phyloP scores from a whole-genome alignment of 2,329 filamentous ascomycete genomes.

The Paecilomyces variotii region DNA sequence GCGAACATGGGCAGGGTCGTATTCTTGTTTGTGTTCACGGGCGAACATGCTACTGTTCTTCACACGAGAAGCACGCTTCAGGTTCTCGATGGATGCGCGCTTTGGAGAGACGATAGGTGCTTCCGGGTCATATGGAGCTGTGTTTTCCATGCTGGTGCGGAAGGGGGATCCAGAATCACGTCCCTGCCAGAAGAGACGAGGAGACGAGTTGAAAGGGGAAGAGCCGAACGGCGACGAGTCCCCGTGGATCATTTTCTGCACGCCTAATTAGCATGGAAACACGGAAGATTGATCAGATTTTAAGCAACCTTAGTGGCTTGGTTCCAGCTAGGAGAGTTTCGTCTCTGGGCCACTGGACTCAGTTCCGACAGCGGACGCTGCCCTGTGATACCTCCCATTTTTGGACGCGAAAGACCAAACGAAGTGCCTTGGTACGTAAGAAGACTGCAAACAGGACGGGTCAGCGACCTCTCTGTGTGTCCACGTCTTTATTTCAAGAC shows the following conservation, averaged over 20 bases:
- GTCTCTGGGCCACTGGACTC: slow-evolving; percentile 71
- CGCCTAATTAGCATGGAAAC: slow-evolving; percentile 3
- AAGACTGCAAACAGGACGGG: not conserved
- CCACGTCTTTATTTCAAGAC: not conserved
- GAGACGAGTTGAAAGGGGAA: slow-evolving; percentile 61
- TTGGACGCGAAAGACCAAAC: slow-evolving; percentile 33
- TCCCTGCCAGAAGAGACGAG: slow-evolving; percentile 83
- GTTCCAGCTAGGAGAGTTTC: slow-evolving; percentile 89
- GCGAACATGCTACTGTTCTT: slow-evolving; percentile 98
- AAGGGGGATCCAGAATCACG: slow-evolving; percentile 60
- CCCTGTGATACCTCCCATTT: slow-evolving; percentile 48
- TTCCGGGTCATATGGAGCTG: slow-evolving; percentile 48
- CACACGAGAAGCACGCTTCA: slow-evolving; percentile 89
- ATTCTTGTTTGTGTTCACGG: slow-evolving; percentile 84
- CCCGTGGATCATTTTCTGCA: slow-evolving; percentile 62
- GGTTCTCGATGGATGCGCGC: slow-evolving; percentile 86
- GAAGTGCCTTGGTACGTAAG: not conserved
- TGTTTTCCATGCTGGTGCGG: slow-evolving; percentile 63
- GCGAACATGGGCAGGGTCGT: slow-evolving; percentile 72
- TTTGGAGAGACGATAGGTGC: slow-evolving; percentile 64
- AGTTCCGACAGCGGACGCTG: slow-evolving; percentile 82
- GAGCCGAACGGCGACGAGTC: slow-evolving; percentile 81
- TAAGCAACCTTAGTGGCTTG: slow-evolving; percentile 60
- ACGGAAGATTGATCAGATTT: slow-evolving; percentile 2
- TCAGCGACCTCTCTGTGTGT: not conserved